These are phyloP conservation scores for Aspergillus nanangensis DNA, from an alignment of 495 filamentous ascomycete species.

Conservation along the genomic window DNA sequence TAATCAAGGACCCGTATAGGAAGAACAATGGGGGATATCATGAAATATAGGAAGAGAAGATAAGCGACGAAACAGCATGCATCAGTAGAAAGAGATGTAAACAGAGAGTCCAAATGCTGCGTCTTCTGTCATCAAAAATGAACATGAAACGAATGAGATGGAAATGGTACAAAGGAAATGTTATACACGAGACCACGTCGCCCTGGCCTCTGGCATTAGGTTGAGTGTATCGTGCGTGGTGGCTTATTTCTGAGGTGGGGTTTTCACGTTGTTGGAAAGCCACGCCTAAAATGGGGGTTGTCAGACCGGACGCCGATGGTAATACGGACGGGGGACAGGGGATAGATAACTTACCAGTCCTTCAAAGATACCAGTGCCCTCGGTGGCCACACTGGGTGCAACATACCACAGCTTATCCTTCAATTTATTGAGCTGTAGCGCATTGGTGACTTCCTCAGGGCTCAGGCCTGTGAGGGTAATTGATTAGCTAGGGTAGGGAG, in stretches of 20 bases:
- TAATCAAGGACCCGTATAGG: constrained; percentile 23
- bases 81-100: constrained; percentile 17
- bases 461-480: constrained; percentile 61
- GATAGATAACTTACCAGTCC: constrained; percentile 66
- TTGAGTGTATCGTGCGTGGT: constrained; percentile 7
- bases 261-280: constrained; percentile 93
- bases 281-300: constrained; percentile 52
- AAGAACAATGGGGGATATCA: constrained; percentile 37
- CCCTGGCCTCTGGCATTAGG: constrained; percentile 18
- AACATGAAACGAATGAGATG: constrained; percentile 35
- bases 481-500: no score
- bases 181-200: constrained; percentile 35
- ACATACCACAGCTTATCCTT: constrained; percentile 96
- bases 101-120: constrained; percentile 37
- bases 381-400: constrained; percentile 90
- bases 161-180: constrained; percentile 28
- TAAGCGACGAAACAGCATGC: constrained; percentile 14
- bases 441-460: constrained; percentile 80
- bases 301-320: neutral
- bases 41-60: constrained; percentile 18
- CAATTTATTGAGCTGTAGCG: constrained; percentile 75
- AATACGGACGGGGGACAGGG: no score
- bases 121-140: constrained; percentile 45
- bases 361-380: constrained; percentile 90
- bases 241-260: constrained; percentile 49